Evolutionary conservation across 495 filamentous ascomycete genomes (phyloP).

Genomic region (Neurospora sp.): DNA sequence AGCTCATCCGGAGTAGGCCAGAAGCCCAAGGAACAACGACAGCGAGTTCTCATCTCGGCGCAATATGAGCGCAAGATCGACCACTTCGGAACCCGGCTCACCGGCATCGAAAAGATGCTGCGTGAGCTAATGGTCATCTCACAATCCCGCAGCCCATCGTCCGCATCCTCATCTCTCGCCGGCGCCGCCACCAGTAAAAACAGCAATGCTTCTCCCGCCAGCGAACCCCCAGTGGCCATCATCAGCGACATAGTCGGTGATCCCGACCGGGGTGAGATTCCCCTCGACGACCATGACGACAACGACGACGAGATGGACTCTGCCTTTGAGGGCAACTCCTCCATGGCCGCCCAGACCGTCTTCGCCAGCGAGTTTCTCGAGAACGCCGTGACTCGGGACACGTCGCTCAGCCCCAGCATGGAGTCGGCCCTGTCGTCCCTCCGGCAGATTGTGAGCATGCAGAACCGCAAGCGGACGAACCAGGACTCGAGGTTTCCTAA

Average conservation of each 20-base stretch:
- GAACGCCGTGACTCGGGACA: slow-evolving; percentile 42
- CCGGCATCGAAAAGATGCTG: slow-evolving; percentile 46
- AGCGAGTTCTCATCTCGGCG: slow-evolving; percentile 56
- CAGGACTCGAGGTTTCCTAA: slow-evolving; percentile 35
- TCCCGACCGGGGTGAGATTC: not conserved
- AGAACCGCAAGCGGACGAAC: slow-evolving; percentile 22
- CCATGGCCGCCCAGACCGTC: slow-evolving; percentile 50
- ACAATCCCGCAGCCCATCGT: slow-evolving; percentile 3
- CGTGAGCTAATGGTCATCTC: slow-evolving; percentile 26
- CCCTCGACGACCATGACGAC: slow-evolving; percentile 1
- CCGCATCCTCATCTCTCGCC: slow-evolving; percentile 1
- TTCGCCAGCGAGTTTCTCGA: slow-evolving; percentile 56
- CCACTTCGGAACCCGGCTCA: slow-evolving; percentile 52
- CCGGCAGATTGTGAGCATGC: slow-evolving; percentile 47
- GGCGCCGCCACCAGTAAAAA: not conserved
- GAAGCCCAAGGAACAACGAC: slow-evolving; percentile 46
- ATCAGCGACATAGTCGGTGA: slow-evolving; percentile 3
- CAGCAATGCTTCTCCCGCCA: not conserved
- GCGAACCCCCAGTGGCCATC: not conserved
- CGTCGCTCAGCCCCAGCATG: slow-evolving; percentile 43
- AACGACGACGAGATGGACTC: slow-evolving; percentile 31
- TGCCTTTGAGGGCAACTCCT: slow-evolving; percentile 51
- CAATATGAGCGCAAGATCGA: slow-evolving; percentile 67
- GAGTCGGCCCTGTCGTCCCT: slow-evolving; percentile 46
- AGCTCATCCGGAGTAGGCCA: slow-evolving; percentile 53